Evolutionary conservation across 768 basidiomycete species (phyloP).

Genomic region (Suillus occidentalis): DNA sequence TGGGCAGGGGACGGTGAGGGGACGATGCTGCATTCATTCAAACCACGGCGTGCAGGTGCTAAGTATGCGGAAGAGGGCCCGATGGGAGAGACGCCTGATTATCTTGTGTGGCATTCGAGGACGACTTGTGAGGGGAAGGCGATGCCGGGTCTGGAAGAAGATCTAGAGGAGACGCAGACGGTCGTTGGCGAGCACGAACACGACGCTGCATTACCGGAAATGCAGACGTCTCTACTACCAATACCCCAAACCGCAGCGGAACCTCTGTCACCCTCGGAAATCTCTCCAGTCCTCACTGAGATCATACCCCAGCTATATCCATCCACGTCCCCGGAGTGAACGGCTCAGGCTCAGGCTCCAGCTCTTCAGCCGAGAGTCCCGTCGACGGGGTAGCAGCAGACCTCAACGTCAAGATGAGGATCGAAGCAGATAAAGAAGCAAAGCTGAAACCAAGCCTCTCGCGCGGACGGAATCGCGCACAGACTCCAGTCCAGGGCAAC

Average conservation of each 20-base stretch:
- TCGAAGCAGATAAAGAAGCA: constrained; percentile 4
- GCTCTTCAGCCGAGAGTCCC: constrained; percentile 51
- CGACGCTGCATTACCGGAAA: constrained; percentile 5
- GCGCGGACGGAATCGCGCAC: constrained; percentile 52
- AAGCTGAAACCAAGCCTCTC: constrained; percentile 31
- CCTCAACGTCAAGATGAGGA: background rate
- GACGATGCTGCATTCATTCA: constrained; percentile 28
- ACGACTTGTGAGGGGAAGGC: background rate
- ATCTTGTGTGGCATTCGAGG: constrained; percentile 11
- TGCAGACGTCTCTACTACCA: background rate
- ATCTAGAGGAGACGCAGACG: constrained; percentile 2
- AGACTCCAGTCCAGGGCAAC: constrained; percentile 57
- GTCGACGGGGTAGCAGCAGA: constrained; percentile 28
- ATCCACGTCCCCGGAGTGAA: background rate
- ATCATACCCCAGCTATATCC: background rate
- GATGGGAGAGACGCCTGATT: constrained; percentile 40
- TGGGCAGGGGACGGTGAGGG: constrained; percentile 54
- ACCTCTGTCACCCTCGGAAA: constrained; percentile 4
- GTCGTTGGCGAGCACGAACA: constrained; percentile 11
- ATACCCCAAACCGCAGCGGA: constrained; percentile 6
- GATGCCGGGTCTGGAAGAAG: constrained; percentile 5
- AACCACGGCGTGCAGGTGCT: constrained; percentile 13
- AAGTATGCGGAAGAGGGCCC: constrained; percentile 39
- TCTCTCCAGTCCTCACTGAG: background rate
- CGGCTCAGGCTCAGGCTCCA: constrained; percentile 40